These are phyloP conservation scores for Venturia asperata DNA, from an alignment of 2,329 filamentous ascomycete genomes.

Conservation along the genomic window DNA sequence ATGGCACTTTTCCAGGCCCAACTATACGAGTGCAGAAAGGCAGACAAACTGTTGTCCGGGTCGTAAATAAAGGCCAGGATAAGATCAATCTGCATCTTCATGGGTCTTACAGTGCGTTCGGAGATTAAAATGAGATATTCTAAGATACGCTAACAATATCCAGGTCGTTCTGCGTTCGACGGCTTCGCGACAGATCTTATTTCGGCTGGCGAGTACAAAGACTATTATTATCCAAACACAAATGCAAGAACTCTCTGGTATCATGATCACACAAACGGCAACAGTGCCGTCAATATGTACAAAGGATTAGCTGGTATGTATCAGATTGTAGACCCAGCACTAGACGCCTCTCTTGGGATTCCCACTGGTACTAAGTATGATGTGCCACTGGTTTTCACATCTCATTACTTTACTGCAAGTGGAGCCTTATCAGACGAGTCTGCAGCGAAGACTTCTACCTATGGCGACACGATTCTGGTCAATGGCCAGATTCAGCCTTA, in stretches of 20 bases:
- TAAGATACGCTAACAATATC: background rate
- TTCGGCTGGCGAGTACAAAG: conserved; percentile 47
- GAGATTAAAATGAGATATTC: no score
- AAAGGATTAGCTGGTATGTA: conserved; percentile 44
- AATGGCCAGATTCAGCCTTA: conserved; percentile 50
- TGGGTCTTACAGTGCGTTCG: conserved; percentile 38
- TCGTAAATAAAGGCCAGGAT: conserved; percentile 43
- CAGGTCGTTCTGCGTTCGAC: conserved; percentile 38
- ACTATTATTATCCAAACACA: conserved; percentile 55
- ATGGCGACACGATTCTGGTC: conserved; percentile 45
- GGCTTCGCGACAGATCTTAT: conserved; percentile 51
- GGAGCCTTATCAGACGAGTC: conserved; percentile 7
- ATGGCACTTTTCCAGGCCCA: conserved; percentile 44
- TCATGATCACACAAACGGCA: conserved; percentile 24
- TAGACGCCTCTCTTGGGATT: conserved; percentile 43
- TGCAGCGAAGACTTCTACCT: conserved; percentile 34
- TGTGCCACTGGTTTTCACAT: conserved; percentile 13
- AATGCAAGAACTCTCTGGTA: conserved; percentile 53
- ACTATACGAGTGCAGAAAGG: conserved; percentile 30
- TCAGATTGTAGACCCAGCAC: conserved; percentile 48
- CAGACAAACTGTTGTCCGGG: conserved; percentile 47
- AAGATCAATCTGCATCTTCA: conserved; percentile 49
- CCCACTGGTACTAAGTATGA: conserved; percentile 45
- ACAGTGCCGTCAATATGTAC: conserved; percentile 45
- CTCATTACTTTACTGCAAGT: conserved; percentile 12